phyloP scores from a whole-genome alignment of 176 grass and related monocot species.

The Oryza rufipogon region DNA sequence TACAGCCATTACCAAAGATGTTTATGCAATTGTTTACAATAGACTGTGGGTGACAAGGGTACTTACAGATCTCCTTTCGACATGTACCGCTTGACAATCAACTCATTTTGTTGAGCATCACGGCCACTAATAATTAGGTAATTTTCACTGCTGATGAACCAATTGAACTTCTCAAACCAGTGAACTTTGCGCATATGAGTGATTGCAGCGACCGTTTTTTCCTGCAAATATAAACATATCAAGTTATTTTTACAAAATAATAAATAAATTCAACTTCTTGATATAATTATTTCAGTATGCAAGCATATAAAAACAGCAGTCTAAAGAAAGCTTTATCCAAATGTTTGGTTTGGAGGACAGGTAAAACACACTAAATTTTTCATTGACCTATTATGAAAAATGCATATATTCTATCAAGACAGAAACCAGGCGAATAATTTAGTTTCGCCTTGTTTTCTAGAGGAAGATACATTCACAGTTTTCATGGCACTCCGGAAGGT shows the following conservation, averaged over 20 bases:
- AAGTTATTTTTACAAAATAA: slow-evolving; percentile 1
- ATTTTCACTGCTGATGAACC: slow-evolving; percentile 99
- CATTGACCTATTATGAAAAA: background rate
- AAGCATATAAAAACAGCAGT: slow-evolving; percentile 3
- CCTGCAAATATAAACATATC: slow-evolving; percentile 58
- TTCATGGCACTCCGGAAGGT: background rate
- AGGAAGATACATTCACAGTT: no score
- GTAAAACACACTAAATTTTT: slow-evolving; percentile 15
- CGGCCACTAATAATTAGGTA: slow-evolving; percentile 94
- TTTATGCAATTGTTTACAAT: slow-evolving; percentile 10
- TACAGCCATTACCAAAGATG: background rate
- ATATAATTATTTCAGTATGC: slow-evolving; percentile 2
- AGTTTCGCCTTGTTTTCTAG: no score
- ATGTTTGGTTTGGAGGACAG: slow-evolving; percentile 7
- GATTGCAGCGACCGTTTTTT: slow-evolving; percentile 93
- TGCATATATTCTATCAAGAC: no score
- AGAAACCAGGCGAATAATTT: no score
- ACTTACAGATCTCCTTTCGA: slow-evolving; percentile 99
- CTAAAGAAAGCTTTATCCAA: background rate
- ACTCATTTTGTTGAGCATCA: slow-evolving; percentile 96
- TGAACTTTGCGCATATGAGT: slow-evolving; percentile 99
- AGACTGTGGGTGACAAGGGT: background rate
- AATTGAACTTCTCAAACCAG: slow-evolving; percentile 99
- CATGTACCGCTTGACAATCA: slow-evolving; percentile 96
- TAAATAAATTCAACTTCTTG: background rate